Evolutionary conservation across 2,329 filamentous ascomycete species (phyloP).

Genomic region (Aureobasidium subglaciale): DNA sequence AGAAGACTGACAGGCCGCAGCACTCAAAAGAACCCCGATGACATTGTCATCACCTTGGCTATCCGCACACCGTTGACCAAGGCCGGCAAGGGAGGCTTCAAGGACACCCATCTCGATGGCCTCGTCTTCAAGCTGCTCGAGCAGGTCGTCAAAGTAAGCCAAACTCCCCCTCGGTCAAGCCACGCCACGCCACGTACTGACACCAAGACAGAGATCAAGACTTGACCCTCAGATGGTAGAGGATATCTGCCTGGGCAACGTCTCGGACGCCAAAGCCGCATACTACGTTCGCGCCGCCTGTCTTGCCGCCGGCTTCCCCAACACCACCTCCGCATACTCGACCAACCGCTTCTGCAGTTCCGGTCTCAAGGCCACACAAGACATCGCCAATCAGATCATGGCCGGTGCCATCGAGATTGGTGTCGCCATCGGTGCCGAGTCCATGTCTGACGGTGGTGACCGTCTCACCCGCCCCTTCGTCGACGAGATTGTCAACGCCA

Average conservation of each 20-base stretch:
- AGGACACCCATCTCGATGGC: conserved; percentile 86
- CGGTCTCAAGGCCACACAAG: conserved; percentile 88
- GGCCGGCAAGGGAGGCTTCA: conserved; percentile 85
- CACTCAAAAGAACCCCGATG: conserved; percentile 86
- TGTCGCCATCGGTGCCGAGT: conserved; percentile 80
- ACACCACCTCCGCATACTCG: conserved; percentile 72
- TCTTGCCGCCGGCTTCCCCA: conserved; percentile 87
- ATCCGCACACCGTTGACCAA: conserved; percentile 85
- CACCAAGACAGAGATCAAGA: conserved; percentile 20
- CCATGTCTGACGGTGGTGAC: conserved; percentile 72
- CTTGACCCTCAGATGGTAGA: conserved; percentile 30
- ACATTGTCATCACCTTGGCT: conserved; percentile 92
- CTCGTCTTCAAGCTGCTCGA: conserved; percentile 77
- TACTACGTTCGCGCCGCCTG: conserved; percentile 87
- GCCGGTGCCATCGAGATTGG: conserved; percentile 78
- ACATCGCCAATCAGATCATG: conserved; percentile 83
- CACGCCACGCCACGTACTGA: not conserved
- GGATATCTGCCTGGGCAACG: conserved; percentile 89
- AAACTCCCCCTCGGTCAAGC: not conserved
- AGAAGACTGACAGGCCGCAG: conserved; percentile 40
- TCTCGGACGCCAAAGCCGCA: conserved; percentile 75
- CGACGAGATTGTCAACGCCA: conserved; percentile 61
- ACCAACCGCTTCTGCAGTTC: conserved; percentile 98
- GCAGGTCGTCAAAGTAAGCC: conserved; percentile 33
- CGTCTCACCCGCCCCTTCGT: conserved; percentile 66